Base-by-base conservation (phyloP, 2,329 filamentous ascomycete species). In the Penicillium crustosum region DNA sequence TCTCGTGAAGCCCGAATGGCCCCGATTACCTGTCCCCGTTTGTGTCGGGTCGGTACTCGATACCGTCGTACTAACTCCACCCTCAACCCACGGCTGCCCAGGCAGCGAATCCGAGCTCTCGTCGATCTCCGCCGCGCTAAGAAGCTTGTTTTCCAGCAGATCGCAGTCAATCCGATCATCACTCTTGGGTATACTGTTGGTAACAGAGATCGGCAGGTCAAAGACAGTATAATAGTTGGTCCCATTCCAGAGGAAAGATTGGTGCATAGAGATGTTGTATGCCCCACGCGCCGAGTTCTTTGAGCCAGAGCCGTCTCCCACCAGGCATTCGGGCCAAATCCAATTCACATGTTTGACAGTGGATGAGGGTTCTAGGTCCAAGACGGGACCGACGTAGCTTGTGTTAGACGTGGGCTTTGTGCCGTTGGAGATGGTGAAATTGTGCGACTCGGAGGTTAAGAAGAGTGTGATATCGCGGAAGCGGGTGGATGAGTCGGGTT, bases 291-390 rank as follows among this genome's bases (percentile, higher is more conserved):
- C 82, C 50, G 81, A 84, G 56, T 76, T 76, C 4, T 73, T 70
- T 17, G 58, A 57, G 1, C 70, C 65, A 27, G 81, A 71, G 3
- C 84, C 85, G 49, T 86, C 77, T 19, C 87, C 87, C 3, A 86
- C 83, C 0, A 90, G 77, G 65, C 88, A 90, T 57, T 83, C 81
- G 0, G 88, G 88, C 87, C 87, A 90, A 21, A 83, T 77, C 86
- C 88, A 90, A 68, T 87, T 86, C 60, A 90, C 81, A 68, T 90
- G 87, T 70, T 90, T 90, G 43, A 90, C 88, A 0, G 88, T 90
- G 67, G 86, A 88, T 4, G 83, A 82, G 0, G 81, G 73, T 67
- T 90, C 87, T 61, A 87, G 83, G 29, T 75, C 70, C 77, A 90
- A 82, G 54, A 90, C 86, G 49, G 86, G 78, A 2, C 84, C 83